Percentiles rank a stretch among this genome's conserved stretches.
phyloP scores from a whole-genome alignment of 305 asterid genomes.

The Solanum hybrid region DNA sequence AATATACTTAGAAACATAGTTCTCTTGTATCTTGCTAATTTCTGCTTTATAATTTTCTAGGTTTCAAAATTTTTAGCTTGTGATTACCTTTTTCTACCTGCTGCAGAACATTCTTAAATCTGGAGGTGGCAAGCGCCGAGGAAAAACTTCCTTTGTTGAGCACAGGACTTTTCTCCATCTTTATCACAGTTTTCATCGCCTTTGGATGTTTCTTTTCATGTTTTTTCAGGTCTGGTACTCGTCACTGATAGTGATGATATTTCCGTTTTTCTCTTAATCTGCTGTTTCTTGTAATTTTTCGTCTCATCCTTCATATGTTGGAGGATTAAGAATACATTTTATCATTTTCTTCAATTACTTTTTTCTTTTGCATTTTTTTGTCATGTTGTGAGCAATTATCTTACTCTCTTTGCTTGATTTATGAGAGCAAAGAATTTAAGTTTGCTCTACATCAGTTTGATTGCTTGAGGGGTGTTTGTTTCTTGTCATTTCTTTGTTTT shows the following conservation, averaged over 20 bases:
- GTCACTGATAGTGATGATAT: neutral
- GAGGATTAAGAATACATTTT: neutral
- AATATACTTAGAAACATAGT: neutral
- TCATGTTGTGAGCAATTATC: neutral
- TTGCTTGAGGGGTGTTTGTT: neutral
- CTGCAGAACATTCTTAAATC: constrained; percentile 68
- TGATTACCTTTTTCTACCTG: constrained; percentile 11
- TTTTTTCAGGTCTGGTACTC: constrained; percentile 81
- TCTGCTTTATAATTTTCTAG: neutral
- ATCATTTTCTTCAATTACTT: neutral
- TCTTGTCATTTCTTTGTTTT: constrained; percentile 1
- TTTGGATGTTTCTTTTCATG: constrained; percentile 91
- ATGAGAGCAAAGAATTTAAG: neutral
- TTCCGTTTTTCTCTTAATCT: neutral
- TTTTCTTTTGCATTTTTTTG: neutral
- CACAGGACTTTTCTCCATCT: constrained; percentile 96
- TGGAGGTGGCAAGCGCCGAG: constrained; percentile 63
- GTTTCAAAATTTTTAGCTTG: neutral
- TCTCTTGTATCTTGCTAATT: neutral
- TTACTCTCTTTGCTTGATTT: neutral
- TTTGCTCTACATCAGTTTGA: neutral
- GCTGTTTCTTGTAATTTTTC: neutral
- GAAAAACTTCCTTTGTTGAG: constrained; percentile 95
- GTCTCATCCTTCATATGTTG: neutral
- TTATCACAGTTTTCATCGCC: constrained; percentile 97